phyloP scores from a whole-genome alignment of 352 stramenopile species.

The Phytophthora pini region DNA sequence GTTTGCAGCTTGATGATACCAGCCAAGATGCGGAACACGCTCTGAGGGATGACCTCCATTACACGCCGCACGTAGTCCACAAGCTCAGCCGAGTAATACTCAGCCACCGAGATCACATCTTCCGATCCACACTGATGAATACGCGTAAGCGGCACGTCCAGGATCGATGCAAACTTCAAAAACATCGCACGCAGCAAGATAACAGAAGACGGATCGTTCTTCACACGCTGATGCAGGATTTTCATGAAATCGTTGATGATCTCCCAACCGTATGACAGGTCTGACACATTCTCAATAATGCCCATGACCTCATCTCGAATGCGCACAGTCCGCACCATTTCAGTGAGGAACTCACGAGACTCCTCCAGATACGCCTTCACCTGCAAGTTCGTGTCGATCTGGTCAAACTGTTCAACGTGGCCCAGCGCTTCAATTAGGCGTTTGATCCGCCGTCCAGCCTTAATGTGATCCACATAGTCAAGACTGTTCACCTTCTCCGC shows the following conservation, averaged over 20 bases:
- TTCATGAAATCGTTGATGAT: slow-evolving; percentile 96
- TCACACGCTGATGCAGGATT: slow-evolving; percentile 93
- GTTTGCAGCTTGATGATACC: slow-evolving; percentile 95
- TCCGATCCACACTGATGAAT: slow-evolving; percentile 93
- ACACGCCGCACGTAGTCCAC: slow-evolving; percentile 95
- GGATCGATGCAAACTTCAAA: slow-evolving; percentile 94
- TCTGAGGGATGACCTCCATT: slow-evolving; percentile 95
- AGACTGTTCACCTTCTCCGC: slow-evolving; percentile 91
- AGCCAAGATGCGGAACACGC: slow-evolving; percentile 94
- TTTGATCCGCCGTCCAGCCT: slow-evolving; percentile 95
- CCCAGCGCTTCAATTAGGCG: slow-evolving; percentile 92
- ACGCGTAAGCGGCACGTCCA: slow-evolving; percentile 93
- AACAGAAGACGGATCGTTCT: slow-evolving; percentile 93
- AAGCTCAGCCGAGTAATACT: slow-evolving; percentile 95
- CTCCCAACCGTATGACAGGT: slow-evolving; percentile 95
- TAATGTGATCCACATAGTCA: slow-evolving; percentile 93
- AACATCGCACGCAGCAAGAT: slow-evolving; percentile 94
- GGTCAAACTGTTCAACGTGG: slow-evolving; percentile 96
- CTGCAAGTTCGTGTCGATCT: slow-evolving; percentile 95
- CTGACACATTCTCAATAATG: slow-evolving; percentile 94
- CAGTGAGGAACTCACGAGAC: slow-evolving; percentile 91
- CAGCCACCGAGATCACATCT: slow-evolving; percentile 93
- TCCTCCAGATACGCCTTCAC: slow-evolving; percentile 95
- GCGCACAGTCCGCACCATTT: slow-evolving; percentile 96
- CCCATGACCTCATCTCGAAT: slow-evolving; percentile 93